Conservation (phyloP, 139 green algal species). For the Tetradesmus obliquus region DNA sequence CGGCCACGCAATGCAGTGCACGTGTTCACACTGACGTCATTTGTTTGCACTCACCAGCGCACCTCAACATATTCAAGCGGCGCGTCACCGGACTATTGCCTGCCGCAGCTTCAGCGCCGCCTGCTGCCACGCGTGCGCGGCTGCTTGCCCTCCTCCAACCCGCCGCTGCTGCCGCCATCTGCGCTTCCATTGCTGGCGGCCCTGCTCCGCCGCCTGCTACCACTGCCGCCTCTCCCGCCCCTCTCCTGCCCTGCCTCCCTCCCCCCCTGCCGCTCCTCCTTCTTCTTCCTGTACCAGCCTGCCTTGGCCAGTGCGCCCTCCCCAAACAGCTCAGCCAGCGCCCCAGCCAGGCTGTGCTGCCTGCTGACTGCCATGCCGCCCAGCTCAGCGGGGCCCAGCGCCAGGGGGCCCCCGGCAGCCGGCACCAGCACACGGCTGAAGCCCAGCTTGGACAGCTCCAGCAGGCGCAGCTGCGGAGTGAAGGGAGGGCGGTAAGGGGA, state of each 20-base stretch:
- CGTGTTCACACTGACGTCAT: too few relatives aligned
- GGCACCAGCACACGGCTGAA: constrained; percentile 70
- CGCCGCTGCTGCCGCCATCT: too few relatives aligned
- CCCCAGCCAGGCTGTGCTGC: neutral
- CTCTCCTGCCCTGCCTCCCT: neutral
- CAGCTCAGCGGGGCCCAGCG: neutral
- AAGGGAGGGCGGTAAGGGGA: neutral
- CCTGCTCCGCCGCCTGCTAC: neutral
- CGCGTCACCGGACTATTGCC: neutral
- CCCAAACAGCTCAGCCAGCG: constrained; percentile 29
- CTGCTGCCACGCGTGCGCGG: neutral
- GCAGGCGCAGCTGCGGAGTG: constrained; percentile 49
- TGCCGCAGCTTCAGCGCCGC: neutral
- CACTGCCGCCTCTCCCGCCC: neutral
- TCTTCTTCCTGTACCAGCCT: neutral
- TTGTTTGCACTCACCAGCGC: too few relatives aligned
- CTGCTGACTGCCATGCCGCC: constrained; percentile 16
- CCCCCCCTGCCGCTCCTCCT: neutral
- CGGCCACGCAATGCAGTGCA: too few relatives aligned
- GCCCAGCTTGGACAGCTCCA: constrained; percentile 73
- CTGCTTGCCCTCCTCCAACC: neutral
- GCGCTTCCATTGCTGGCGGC: neutral
- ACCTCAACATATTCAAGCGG: too few relatives aligned
- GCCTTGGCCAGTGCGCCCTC: neutral
- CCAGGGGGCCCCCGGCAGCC: neutral